Evolutionary conservation across 208 protist genomes (phyloP).

Genomic region (Trypanosomatidae sp.): DNA sequence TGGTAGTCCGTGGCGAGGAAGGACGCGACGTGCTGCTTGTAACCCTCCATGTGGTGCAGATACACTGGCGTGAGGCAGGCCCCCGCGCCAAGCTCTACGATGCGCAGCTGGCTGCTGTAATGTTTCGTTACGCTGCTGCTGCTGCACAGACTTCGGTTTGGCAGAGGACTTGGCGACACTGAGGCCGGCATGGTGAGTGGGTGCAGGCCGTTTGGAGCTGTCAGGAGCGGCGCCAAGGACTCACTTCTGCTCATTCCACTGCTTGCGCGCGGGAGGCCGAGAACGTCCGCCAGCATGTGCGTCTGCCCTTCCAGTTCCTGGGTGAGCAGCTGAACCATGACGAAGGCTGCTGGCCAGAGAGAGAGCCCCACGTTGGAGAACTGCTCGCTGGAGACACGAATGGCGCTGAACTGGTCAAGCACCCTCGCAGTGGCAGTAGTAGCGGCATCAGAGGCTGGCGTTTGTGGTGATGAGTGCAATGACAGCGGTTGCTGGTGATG

Average conservation of each 20-base stretch:
- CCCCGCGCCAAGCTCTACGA: constrained; percentile 79
- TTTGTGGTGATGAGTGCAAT: neutral
- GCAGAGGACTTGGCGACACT: neutral
- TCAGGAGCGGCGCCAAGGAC: neutral
- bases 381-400: constrained; percentile 60
- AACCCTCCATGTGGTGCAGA: constrained; percentile 40
- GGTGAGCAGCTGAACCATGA: constrained; percentile 67
- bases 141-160: neutral
- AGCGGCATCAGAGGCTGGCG: constrained; percentile 1
- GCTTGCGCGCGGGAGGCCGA: constrained; percentile 21
- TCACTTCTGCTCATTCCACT: neutral
- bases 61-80: constrained; percentile 67
- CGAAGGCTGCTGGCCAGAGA: constrained; percentile 81
- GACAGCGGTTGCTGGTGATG: neutral
- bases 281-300: constrained; percentile 31
- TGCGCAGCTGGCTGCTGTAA: constrained; percentile 36
- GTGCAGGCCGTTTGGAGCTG: constrained; percentile 5
- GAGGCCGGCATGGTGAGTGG: neutral
- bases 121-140: neutral
- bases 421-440: constrained; percentile 1
- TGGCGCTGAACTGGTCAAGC: constrained; percentile 37
- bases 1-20: constrained; percentile 79
- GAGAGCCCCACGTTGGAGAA: constrained; percentile 80
- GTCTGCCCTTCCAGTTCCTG: constrained; percentile 51
- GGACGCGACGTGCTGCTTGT: constrained; percentile 36